These are phyloP conservation scores for Sporisorium iseilematis-ciliati DNA, from an alignment of 1,284 basidiomycete species.

Conservation along the genomic window DNA sequence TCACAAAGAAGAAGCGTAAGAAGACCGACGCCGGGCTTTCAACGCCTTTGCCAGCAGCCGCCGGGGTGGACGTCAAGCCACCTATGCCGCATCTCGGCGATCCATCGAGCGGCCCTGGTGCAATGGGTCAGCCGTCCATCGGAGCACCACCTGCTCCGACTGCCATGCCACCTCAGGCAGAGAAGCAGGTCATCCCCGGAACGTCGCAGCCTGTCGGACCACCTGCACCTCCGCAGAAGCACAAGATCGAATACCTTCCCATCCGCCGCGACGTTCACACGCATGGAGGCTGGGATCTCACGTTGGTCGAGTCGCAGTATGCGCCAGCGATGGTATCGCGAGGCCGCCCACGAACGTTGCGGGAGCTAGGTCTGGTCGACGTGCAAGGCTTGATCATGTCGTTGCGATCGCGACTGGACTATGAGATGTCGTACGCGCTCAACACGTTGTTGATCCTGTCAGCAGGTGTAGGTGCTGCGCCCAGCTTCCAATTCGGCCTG, in stretches of 20 bases:
- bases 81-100: slow-evolving; percentile 28
- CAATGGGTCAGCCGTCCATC: slow-evolving; percentile 17
- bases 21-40: slow-evolving; percentile 37
- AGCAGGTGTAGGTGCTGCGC: slow-evolving; percentile 74
- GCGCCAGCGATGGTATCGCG: slow-evolving; percentile 73
- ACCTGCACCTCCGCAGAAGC: slow-evolving; percentile 72
- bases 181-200: slow-evolving; percentile 35
- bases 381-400: slow-evolving; percentile 90
- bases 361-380: slow-evolving; percentile 85
- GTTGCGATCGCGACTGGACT: slow-evolving; percentile 83
- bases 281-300: slow-evolving; percentile 85
- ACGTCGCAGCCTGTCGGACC: slow-evolving; percentile 43
- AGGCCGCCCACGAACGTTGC: slow-evolving; percentile 75
- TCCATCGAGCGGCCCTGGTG: slow-evolving; percentile 13
- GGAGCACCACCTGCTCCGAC: slow-evolving; percentile 5
- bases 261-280: slow-evolving; percentile 82
- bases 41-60: slow-evolving; percentile 17
- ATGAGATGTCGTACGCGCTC: slow-evolving; percentile 88
- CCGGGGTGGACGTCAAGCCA: slow-evolving; percentile 34
- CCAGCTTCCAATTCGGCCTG: slow-evolving; percentile 77
- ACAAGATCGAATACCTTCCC: slow-evolving; percentile 91
- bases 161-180: slow-evolving; percentile 18
- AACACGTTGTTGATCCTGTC: slow-evolving; percentile 89
- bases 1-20: slow-evolving; percentile 47
- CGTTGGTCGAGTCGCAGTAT: slow-evolving; percentile 78